Evolutionary conservation across 2,329 filamentous ascomycete genomes (phyloP), one percentile per base, ranked within the genome.

Genomic region (Aspergillus udagawae): DNA sequence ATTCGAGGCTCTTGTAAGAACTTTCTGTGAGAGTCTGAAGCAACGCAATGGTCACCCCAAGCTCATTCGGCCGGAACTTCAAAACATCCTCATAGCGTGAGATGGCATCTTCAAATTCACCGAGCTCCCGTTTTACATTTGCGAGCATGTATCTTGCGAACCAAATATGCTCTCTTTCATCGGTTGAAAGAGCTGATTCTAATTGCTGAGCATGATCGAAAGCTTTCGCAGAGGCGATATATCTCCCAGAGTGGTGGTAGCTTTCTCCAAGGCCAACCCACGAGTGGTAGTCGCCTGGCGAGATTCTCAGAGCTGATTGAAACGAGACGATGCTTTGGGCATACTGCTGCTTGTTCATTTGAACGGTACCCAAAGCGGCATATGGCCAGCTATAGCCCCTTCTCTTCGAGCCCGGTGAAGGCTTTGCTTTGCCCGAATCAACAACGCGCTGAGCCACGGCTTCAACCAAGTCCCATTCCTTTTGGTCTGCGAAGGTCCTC

Each of bases 241-340:
- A 95, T 60, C 93, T 84, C 9, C 94, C 93, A 17, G 92, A 96
- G 65, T 90, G 94, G 70, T 97, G 89, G 69, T 99, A 99, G 69
- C 92, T 96, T 76, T 99, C 94, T n/a, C 93, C 94, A 1, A 99
- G 82, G 1, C 94, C 94, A 25, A 99, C 90, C 86, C 93, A 99
- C 0, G 91, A 96, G 75, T 99, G 89, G 68, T 97, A 97, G 73
- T 97, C 91, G 45, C 87, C 80, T 0, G 92, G 91, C 1, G 86
- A 85, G 50, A 96, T 90, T 53, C 93, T 83, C 35, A 99, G 79
- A 10, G 94, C 92, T 1, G 91, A 86, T 68, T 97, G 90, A 72
- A 97, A 99, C 0, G 91, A 96, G 8, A 93, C 87, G 54, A 97
- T 92, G 38, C 92, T 92, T 70, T 91, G 89, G 63, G 87, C 80